Evolutionary conservation across 306 rosid genomes (phyloP).

Genomic region (Parietaria judaica): DNA sequence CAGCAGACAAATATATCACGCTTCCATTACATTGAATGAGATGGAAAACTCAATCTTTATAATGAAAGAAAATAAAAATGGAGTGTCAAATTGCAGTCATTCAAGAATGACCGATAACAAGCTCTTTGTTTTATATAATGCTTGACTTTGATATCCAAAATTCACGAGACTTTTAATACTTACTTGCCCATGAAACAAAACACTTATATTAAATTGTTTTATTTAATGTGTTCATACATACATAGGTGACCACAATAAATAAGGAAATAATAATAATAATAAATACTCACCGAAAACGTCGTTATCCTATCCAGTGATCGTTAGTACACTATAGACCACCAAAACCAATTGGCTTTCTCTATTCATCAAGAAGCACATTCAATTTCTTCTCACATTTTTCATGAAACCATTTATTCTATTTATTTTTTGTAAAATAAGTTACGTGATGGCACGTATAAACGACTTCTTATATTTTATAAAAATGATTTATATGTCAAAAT

Average conservation of each 20-base stretch:
- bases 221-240: neutral
- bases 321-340: neutral
- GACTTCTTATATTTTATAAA: no score
- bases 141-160: neutral
- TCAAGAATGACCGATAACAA: neutral
- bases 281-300: conserved; percentile 1
- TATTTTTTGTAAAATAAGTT: no score
- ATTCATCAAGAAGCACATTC: neutral
- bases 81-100: neutral
- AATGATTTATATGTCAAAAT: no score
- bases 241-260: neutral
- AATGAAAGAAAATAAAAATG: no score
- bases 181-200: neutral
- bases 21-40: neutral
- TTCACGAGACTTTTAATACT: neutral
- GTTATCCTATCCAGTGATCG: conserved; percentile 4
- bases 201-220: neutral
- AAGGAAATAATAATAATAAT: neutral
- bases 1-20: conserved; percentile 4
- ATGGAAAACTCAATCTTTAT: no score
- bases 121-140: neutral
- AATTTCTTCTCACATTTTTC: no score
- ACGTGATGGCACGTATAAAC: no score
- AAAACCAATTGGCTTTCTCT: neutral
- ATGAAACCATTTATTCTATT: no score